Evolutionary conservation across 768 basidiomycete species (phyloP).

Genomic region (Dacryopinax primogenitus): DNA sequence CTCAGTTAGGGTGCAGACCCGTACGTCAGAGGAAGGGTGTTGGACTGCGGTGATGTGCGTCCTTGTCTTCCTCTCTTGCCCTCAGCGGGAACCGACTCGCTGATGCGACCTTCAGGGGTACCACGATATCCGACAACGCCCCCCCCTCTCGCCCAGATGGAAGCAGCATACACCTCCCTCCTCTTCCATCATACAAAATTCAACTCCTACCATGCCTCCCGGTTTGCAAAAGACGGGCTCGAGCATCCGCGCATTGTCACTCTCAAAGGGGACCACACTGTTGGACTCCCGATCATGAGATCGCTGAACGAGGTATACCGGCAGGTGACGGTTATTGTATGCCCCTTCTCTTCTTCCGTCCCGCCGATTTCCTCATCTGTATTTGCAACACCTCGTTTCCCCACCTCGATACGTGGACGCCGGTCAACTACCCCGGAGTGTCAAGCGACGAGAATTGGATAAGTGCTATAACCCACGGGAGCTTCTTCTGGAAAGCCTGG

Average conservation of each 20-base stretch:
- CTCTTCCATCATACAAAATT: conserved; percentile 41
- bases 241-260: conserved; percentile 68
- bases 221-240: conserved; percentile 42
- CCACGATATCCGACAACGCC: conserved; percentile 75
- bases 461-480: conserved; percentile 56
- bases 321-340: conserved; percentile 28
- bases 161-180: conserved; percentile 69
- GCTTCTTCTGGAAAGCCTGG: conserved; percentile 69
- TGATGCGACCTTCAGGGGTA: conserved; percentile 33
- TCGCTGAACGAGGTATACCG: conserved; percentile 69
- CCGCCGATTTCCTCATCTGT: conserved; percentile 28
- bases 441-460: conserved; percentile 42
- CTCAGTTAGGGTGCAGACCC: conserved; percentile 59
- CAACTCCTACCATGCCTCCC: conserved; percentile 24
- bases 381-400: conserved; percentile 79
- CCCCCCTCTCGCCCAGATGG: conserved; percentile 73
- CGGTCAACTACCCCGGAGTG: conserved; percentile 26
- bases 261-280: conserved; percentile 81
- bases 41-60: conserved; percentile 76
- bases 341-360: neutral
- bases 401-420: conserved; percentile 64
- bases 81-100: neutral
- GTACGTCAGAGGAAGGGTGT: conserved; percentile 42
- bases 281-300: conserved; percentile 73
- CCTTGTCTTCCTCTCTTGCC: neutral